Evolutionary conservation across 768 basidiomycete genomes (phyloP).

Genomic region (Mycena vulgaris): DNA sequence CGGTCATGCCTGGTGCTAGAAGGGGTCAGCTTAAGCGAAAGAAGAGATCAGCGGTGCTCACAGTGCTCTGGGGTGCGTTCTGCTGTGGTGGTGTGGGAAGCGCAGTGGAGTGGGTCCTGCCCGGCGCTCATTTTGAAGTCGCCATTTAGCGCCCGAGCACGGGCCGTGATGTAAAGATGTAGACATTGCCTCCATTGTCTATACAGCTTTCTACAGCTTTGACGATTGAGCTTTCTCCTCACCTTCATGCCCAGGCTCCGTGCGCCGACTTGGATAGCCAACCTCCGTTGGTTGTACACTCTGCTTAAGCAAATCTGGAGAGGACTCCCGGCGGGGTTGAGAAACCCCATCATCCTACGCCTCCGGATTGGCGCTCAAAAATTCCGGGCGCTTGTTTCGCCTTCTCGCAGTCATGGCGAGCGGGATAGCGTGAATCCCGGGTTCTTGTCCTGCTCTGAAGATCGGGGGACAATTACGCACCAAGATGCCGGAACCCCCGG

Average conservation of each 20-base stretch:
- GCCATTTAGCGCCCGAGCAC: neutral
- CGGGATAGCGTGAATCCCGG: neutral
- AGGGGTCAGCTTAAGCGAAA: neutral
- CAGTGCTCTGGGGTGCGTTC: neutral
- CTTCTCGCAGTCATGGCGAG: neutral
- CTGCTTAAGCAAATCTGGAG: neutral
- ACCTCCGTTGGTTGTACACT: neutral
- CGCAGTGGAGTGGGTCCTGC: neutral
- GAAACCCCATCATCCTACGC: neutral
- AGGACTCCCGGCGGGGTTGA: neutral
- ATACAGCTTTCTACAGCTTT: neutral
- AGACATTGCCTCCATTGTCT: no score
- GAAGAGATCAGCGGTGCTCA: neutral
- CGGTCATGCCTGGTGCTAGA: neutral
- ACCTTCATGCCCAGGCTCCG: constrained; percentile 12
- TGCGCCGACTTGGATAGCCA: neutral
- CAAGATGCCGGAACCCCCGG: no score
- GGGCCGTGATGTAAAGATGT: neutral
- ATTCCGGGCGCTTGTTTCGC: neutral
- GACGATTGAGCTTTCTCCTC: neutral
- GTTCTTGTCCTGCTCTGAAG: neutral
- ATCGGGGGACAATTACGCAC: no score
- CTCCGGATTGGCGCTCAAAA: neutral
- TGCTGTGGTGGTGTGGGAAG: neutral
- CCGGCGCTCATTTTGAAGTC: neutral